Base-by-base conservation (phyloP, 2,329 filamentous ascomycete genomes). In the Dothideomycetes sp. region DNA sequence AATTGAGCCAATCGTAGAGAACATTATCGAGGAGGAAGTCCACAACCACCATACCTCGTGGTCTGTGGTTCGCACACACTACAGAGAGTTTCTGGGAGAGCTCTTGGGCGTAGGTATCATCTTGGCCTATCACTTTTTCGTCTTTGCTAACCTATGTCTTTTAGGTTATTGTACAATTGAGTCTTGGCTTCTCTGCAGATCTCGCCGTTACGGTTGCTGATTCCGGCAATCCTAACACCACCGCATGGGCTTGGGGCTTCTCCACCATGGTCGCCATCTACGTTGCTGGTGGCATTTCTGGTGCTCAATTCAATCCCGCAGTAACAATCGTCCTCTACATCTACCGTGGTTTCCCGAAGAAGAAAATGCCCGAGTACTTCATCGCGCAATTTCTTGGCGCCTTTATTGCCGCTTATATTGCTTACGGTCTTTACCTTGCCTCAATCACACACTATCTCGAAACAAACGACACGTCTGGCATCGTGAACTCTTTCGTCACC, bases 21-120 rank as follows among this genome's bases (percentile, higher is more conserved):
- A 63, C 11, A 47, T 59, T 2, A 53, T 63, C 27, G 64, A 66
- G 45, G 63, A 70, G 14, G 67, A 69, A 46, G 58, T 72, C 19
- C 64, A 70, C 38, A 72, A 72, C 48, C 49, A 52, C 36, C 51
- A 55, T 36, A 53, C 66, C 17, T 49, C 62, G 47, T 65, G 71
- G 70, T 62, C 66, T 22, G 58, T 66, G 7, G 34, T 73, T 17
- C 63, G 72, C 16, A 66, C 68, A 0, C 61, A 66, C 27, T 66
- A 72, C 47, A 64, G 70, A 9, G 70, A 75, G 49, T 66, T 69
- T 19, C 57, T 73, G 2, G 71, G 70, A 1, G 72, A 76, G 45
- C 61, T 68, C 2, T 60, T 76, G 7, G 69, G 63, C 3, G 69
- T 70, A 34, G 34, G 19, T 34, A 14, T n/a, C n/a, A n/a, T n/a